Conservation (phyloP, 148 eudicot species). For the Selenicereus undatus region DNA sequence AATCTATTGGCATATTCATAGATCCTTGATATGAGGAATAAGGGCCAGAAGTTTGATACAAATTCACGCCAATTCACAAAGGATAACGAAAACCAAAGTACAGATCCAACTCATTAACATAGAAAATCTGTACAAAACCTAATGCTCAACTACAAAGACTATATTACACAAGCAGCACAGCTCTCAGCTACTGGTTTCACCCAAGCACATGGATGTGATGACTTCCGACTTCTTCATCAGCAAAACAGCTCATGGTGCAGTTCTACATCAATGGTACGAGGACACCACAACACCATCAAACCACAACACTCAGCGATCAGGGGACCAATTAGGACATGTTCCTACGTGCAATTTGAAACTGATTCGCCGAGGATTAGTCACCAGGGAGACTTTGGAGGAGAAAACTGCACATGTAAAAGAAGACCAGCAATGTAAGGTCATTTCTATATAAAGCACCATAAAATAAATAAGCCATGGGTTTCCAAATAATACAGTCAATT, state of each 20-base stretch:
- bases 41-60: not conserved
- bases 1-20: too few relatives aligned
- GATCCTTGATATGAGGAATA: not conserved
- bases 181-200: not conserved
- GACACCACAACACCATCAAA: not conserved
- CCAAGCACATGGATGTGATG: not conserved
- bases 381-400: not conserved
- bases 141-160: constrained; percentile 3
- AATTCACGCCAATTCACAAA: not conserved
- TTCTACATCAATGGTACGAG: not conserved
- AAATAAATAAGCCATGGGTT: not conserved
- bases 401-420: not conserved
- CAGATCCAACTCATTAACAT: not conserved
- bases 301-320: not conserved
- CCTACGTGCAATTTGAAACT: not conserved
- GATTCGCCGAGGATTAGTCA: not conserved
- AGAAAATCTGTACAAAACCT: not conserved
- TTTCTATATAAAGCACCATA: not conserved
- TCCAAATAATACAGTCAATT: not conserved
- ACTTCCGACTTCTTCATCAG: too few relatives aligned
- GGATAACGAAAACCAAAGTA: not conserved
- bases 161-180: not conserved
- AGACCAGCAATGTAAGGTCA: too few relatives aligned
- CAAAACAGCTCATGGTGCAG: not conserved
- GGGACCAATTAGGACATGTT: not conserved